Evolutionary conservation across 352 stramenopile genomes (phyloP), one percentile per base, ranked within the genome.

Genomic region (Globisporangium paddicum): DNA sequence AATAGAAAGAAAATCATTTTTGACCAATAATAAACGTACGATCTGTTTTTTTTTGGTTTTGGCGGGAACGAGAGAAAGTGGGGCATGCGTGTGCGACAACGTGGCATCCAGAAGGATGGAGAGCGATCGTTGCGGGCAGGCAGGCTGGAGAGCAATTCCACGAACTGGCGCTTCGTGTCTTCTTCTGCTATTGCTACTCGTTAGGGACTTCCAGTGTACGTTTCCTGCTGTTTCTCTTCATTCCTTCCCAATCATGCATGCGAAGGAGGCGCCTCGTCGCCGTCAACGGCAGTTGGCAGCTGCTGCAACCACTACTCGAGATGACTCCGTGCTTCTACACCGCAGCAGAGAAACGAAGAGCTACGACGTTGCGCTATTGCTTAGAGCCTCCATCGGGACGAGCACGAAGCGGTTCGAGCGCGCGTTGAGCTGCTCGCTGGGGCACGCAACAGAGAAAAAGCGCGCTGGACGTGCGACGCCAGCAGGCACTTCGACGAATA

Each of bases 391-490:
- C 5, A 3, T 21, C 42, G 35, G 19, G 14, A 19, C 1, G 5
- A 65, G 41, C 34, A 44, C 13, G n/a, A 60, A 60, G 42, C 59
- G 59, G 42, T 60, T 65, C 42, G 59, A 60, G 40, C 25, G 41
- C 8, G 42, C n/a, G n/a, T 58, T 65, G 41, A 50, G 16, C 18
- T 45, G 6, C 16, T 46, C 18, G n/a, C 26, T 53, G 8, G 46
- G 7, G n/a, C 19, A 11, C 3, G 9, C 26, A n/a, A n/a, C n/a
- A 41, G 23, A n/a, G 5, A 18, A 18, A 19, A 42, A 34, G n/a
- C 21, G 47, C 57, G 28, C 42, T 16, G 44, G 44, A 13, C 59
- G 59, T 37, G 59, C 59, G 16, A 58, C 59, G 19, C 51, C 59
- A 11, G n/a, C 59, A 6, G 51, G 51, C 14, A 65, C 59, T 19